Evolutionary conservation across 2,329 filamentous ascomycete species (phyloP), one percentile per base, ranked within the genome.

Genomic region (Neofusicoccum ribis): DNA sequence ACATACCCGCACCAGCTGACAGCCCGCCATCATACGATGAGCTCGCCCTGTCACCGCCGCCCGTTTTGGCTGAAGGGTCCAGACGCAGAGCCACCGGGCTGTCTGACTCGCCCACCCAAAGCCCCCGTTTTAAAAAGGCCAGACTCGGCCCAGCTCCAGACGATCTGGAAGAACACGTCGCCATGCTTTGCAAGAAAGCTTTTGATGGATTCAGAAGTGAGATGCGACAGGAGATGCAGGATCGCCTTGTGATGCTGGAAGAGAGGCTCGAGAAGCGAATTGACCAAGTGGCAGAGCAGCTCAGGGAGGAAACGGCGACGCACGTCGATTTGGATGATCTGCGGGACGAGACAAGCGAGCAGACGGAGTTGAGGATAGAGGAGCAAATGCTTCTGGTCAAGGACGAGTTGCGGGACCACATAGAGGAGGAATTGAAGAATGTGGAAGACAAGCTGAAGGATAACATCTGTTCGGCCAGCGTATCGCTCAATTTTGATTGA

Each of bases 21-120:
- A 64, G 63, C 52, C 63, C 63, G 9, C 63, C 63, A 5, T 59
- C 63, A 2, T 64, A 64, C 17, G 63, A 64, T n/a, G 51, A 64
- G 37, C 43, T 64, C 31, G 44, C n/a, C 3, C 23, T 46, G 15
- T 37, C 63, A 5, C 63, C 63, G 9, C 63, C 63, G 3, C 34
- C 52, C 4, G 20, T 36, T 7, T 23, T 6, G 44, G 34, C 5
- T 9, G 44, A 61, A 17, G 12, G 0, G 23, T 49, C 36, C 12
- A 56, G 43, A 37, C 14, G 15, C 14, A 31, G 52, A 27, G 20
- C 27, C 27, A 7, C 27, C 6, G 27, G 27, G 5, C 27, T 15
- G 20, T 36, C 17, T 2, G 17, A 27, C 14, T 31, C 52, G 2
- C 37, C 36, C 37, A n/a, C 20, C 14, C 37, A 20, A 5, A n/a